Percentiles rank a stretch among this genome's conserved stretches.
Evolutionary conservation across 345 rosid species (phyloP).

Genomic region (Aquilaria malaccensis): DNA sequence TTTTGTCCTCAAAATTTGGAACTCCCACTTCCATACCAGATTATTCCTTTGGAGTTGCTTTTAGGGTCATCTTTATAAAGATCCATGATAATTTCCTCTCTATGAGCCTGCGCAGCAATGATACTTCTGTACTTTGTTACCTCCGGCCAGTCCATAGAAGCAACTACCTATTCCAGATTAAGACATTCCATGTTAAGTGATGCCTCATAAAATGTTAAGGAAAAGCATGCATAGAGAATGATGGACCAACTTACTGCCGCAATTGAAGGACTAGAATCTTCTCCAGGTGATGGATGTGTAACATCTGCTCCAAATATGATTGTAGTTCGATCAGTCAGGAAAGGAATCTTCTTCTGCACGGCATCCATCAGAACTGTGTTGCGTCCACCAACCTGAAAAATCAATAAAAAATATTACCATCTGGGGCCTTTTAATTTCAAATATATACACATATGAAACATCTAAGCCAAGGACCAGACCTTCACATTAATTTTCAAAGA

Average conservation of each 20-base stretch:
- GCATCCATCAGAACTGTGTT: slow-evolving; percentile 45
- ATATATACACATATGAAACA: not conserved
- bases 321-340: slow-evolving; percentile 35
- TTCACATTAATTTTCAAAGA: slow-evolving; percentile 41
- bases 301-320: slow-evolving; percentile 50
- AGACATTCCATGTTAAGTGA: not conserved
- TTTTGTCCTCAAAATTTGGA: slow-evolving; percentile 2
- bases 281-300: slow-evolving; percentile 41
- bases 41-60: not conserved
- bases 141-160: slow-evolving; percentile 51
- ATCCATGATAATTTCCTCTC: slow-evolving; percentile 39
- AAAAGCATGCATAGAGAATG: not conserved
- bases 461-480: slow-evolving; percentile 11
- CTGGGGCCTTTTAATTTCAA: too few relatives aligned
- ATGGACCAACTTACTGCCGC: slow-evolving; percentile 30
- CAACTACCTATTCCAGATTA: slow-evolving; percentile 27
- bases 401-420: too few relatives aligned
- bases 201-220: too few relatives aligned
- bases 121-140: slow-evolving; percentile 33
- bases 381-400: slow-evolving; percentile 37
- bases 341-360: slow-evolving; percentile 31
- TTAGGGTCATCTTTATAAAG: slow-evolving; percentile 18
- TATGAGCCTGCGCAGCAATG: slow-evolving; percentile 40
- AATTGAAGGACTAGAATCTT: slow-evolving; percentile 40
- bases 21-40: not conserved